Conservation (phyloP, 2,329 filamentous ascomycete species). For the Claviceps sp. region DNA sequence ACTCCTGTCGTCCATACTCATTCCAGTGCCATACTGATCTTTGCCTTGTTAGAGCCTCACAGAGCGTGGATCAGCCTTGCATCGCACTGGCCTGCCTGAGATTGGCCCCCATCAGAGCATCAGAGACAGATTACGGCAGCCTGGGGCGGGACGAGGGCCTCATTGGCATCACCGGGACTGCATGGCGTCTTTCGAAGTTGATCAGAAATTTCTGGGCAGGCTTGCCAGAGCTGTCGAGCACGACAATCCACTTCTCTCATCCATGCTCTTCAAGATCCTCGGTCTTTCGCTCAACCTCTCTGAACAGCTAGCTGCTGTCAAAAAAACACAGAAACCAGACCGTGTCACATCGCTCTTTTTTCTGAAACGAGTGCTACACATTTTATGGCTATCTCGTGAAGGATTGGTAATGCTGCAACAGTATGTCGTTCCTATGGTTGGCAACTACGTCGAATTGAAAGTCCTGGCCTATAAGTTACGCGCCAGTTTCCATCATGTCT, state of each 20-base stretch:
- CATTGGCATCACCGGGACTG: slow-evolving; percentile 8
- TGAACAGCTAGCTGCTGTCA: slow-evolving; percentile 67
- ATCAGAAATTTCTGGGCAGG: slow-evolving; percentile 90
- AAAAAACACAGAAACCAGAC: slow-evolving; percentile 73
- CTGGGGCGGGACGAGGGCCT: background rate
- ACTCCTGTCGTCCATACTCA: background rate
- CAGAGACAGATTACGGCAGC: background rate
- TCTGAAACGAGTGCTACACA: slow-evolving; percentile 71
- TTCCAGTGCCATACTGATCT: background rate
- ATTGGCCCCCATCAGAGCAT: background rate
- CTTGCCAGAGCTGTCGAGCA: slow-evolving; percentile 69
- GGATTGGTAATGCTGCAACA: slow-evolving; percentile 77
- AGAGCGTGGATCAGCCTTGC: background rate
- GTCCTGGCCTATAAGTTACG: slow-evolving; percentile 84
- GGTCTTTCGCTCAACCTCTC: slow-evolving; percentile 83
- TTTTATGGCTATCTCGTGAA: slow-evolving; percentile 90
- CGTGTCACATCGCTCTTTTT: slow-evolving; percentile 65
- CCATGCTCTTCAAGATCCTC: slow-evolving; percentile 79
- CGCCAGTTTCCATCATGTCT: slow-evolving; percentile 92
- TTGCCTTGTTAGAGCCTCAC: background rate
- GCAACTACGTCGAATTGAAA: slow-evolving; percentile 66
- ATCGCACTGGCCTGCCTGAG: background rate
- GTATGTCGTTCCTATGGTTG: slow-evolving; percentile 76
- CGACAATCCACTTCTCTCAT: slow-evolving; percentile 66
- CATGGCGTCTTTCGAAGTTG: slow-evolving; percentile 95